phyloP scores from a whole-genome alignment of 805 yeast species.

The Cyberlindnera mississippiensis region DNA sequence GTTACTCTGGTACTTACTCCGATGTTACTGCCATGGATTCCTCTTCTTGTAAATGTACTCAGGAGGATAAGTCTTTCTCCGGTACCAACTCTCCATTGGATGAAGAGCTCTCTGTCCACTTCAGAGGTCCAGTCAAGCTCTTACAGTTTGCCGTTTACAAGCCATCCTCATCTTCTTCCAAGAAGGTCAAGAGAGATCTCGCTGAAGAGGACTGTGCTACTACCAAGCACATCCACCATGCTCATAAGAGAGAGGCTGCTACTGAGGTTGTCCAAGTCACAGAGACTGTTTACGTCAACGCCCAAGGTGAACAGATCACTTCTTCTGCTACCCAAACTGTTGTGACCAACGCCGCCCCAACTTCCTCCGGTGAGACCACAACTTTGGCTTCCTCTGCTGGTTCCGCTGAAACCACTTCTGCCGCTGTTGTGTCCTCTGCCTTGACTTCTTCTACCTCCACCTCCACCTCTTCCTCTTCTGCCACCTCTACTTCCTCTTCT shows the following conservation, averaged over 20 bases:
- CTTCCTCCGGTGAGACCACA: conserved; percentile 29
- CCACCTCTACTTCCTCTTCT: conserved; percentile 22
- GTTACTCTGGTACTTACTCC: conserved; percentile 78
- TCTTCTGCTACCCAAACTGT: conserved; percentile 28
- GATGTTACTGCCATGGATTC: conserved; percentile 81
- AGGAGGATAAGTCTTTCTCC: conserved; percentile 49
- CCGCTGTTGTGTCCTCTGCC: conserved; percentile 13
- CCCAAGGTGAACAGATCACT: conserved; percentile 40
- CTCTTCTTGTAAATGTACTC: conserved; percentile 66
- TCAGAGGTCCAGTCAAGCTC: conserved; percentile 84
- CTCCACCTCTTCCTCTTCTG: conserved; percentile 24
- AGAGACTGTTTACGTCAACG: conserved; percentile 69
- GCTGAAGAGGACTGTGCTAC: conserved; percentile 26
- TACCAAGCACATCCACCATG: conserved; percentile 40
- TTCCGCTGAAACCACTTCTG: conserved; percentile 9
- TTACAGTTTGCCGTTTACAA: conserved; percentile 88
- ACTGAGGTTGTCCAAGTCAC: conserved; percentile 70
- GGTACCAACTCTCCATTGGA: conserved; percentile 78
- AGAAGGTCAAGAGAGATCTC: conserved; percentile 40
- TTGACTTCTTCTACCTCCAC: conserved; percentile 25
- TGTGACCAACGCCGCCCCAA: conserved; percentile 25
- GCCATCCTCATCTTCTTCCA: conserved; percentile 45
- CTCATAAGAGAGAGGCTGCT: conserved; percentile 56
- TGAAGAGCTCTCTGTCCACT: conserved; percentile 84
- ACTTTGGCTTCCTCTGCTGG: conserved; percentile 21